Percentiles rank a stretch among this genome's conserved stretches.
Conservation (phyloP, 805 yeast genomes). For the Nakazawaea holstii region DNA sequence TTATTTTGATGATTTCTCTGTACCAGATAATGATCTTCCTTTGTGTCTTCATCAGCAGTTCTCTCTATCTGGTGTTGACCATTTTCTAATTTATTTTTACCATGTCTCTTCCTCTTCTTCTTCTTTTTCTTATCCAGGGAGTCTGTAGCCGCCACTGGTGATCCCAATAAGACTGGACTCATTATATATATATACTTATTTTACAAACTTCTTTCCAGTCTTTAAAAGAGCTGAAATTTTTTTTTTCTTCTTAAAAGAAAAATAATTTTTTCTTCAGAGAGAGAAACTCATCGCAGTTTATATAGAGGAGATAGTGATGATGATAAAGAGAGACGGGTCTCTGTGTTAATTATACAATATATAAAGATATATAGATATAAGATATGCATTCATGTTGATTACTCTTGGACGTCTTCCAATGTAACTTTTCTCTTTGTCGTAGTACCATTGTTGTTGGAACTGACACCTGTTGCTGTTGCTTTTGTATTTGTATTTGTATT, state of each 20-base stretch:
- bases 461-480: slow-evolving; percentile 8
- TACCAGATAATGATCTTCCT: not conserved
- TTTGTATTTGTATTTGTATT: not conserved
- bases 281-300: no score
- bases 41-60: not conserved
- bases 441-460: slow-evolving; percentile 1
- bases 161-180: not conserved
- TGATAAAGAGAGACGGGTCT: no score
- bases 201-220: no score
- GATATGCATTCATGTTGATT: not conserved
- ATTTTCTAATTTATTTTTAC: slow-evolving; percentile 3
- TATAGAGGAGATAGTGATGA: no score
- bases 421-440: slow-evolving; percentile 21
- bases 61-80: not conserved
- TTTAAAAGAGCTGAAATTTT: no score
- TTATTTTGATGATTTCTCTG: slow-evolving; percentile 16
- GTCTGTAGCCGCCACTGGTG: not conserved
- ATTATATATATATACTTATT: no score
- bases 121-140: not conserved
- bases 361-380: no score
- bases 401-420: slow-evolving; percentile 25
- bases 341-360: no score
- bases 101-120: slow-evolving; percentile 5
- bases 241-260: no score
- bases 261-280: no score